Conservation (phyloP, 2,329 filamentous ascomycete species). For the Aspergillus fumigatus region DNA sequence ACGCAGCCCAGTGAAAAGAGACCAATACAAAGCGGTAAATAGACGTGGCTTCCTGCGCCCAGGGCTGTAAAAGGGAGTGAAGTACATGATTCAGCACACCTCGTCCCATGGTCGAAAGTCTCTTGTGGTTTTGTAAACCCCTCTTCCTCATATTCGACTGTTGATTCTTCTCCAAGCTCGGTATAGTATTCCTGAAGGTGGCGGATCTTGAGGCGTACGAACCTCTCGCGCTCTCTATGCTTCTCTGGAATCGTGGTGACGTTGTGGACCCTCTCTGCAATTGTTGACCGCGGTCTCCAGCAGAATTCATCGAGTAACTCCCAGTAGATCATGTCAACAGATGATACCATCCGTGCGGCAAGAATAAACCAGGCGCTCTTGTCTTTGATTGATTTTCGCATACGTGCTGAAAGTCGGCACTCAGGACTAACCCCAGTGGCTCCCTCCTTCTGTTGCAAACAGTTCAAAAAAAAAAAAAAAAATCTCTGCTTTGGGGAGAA, state of each 20-base stretch:
- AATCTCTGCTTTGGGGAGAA: not conserved
- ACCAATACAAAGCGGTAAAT: no score
- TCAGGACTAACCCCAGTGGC: not conserved
- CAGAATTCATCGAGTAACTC: slow-evolving; percentile 8
- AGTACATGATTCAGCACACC: no score
- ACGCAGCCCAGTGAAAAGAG: no score
- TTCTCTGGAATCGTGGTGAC: not conserved
- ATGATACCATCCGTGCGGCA: not conserved
- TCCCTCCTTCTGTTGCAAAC: not conserved
- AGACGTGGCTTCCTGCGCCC: no score
- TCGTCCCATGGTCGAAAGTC: no score
- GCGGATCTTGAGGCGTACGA: slow-evolving; percentile 1
- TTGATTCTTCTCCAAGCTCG: slow-evolving; percentile 2
- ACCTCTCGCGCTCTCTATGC: not conserved
- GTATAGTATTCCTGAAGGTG: slow-evolving; percentile 1
- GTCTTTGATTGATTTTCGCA: not conserved
- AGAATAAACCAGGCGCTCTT: slow-evolving; percentile 6
- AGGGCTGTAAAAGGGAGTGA: no score
- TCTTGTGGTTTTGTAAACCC: no score
- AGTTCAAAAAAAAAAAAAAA: slow-evolving; percentile 1
- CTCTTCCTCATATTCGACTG: no score
- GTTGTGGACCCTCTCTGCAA: not conserved
- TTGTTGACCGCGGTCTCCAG: slow-evolving; percentile 1
- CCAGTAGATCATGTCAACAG: slow-evolving; percentile 8
- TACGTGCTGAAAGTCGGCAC: not conserved